Percentiles rank a stretch among this genome's conserved stretches.
Evolutionary conservation across 768 basidiomycete genomes (phyloP).

Genomic region (Lactarius pseudohatsudake): DNA sequence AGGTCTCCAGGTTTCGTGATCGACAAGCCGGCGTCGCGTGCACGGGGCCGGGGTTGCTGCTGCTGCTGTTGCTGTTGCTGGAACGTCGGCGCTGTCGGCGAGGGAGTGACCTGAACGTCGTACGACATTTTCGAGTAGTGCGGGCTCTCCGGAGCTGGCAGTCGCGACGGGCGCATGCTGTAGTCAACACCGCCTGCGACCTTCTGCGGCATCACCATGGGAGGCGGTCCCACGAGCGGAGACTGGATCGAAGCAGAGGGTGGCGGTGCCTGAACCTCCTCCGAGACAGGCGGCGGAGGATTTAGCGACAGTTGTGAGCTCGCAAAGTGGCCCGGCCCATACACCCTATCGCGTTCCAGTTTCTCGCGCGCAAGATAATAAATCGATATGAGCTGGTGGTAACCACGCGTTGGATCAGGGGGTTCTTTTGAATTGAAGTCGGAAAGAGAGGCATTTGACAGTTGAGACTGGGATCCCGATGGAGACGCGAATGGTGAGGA

Average conservation of each 20-base stretch:
- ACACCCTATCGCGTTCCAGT: conserved; percentile 89
- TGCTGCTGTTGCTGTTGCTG: conserved; percentile 52
- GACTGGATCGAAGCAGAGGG: conserved; percentile 29
- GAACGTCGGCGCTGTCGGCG: conserved; percentile 61
- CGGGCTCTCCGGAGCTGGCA: conserved; percentile 78
- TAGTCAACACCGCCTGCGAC: conserved; percentile 64
- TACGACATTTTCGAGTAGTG: conserved; percentile 85
- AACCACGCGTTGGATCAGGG: conserved; percentile 85
- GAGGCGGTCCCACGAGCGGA: conserved; percentile 26
- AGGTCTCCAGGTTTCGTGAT: conserved; percentile 39
- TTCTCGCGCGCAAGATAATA: conserved; percentile 97
- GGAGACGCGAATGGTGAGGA: conserved; percentile 59
- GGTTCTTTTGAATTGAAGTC: conserved; percentile 48
- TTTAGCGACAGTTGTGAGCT: conserved; percentile 71
- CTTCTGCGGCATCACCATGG: conserved; percentile 37
- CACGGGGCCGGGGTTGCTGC: conserved; percentile 57
- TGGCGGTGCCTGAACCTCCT: conserved; percentile 31
- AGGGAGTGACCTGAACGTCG: conserved; percentile 52
- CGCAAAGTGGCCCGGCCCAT: conserved; percentile 92
- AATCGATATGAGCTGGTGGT: conserved; percentile 93
- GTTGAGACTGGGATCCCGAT: conserved; percentile 56
- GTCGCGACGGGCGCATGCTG: conserved; percentile 76
- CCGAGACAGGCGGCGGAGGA: conserved; percentile 10
- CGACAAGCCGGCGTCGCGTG: conserved; percentile 62
- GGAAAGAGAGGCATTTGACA: conserved; percentile 46